A percentile compares a stretch with the other conserved stretches of the same genome.
These are phyloP conservation scores for Populus hybrid DNA, from an alignment of 441 rosid species.

Conservation along the genomic window DNA sequence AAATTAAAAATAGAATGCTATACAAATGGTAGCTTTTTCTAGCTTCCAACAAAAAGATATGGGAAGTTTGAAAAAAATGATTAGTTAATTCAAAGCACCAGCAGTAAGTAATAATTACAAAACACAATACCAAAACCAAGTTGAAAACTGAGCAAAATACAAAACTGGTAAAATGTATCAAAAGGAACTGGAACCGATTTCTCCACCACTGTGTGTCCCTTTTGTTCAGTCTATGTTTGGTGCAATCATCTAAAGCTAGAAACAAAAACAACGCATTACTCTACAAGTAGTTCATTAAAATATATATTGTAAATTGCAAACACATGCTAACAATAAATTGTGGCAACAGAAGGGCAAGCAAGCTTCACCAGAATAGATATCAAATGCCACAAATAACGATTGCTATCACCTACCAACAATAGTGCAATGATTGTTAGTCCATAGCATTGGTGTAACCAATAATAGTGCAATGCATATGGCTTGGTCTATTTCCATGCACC, in stretches of 20 bases:
- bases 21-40: neutral
- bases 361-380: no score
- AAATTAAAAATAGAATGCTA: no score
- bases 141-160: neutral
- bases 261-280: neutral
- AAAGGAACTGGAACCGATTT: conserved; percentile 52
- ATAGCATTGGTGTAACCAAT: neutral
- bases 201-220: conserved; percentile 52
- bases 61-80: neutral
- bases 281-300: neutral
- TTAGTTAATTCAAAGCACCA: neutral
- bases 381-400: no score
- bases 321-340: no score
- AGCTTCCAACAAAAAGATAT: neutral
- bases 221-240: conserved; percentile 34
- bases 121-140: neutral
- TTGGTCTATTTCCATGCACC: neutral
- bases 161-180: neutral
- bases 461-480: no score
- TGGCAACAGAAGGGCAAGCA: no score
- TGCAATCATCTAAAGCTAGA: conserved; percentile 41
- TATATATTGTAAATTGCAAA: neutral
- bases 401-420: no score
- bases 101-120: neutral
- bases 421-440: neutral